A percentile compares a stretch with the other conserved stretches of the same genome.
Conservation (phyloP, 805 yeast genomes). For the Torulaspora microellipsoides region DNA sequence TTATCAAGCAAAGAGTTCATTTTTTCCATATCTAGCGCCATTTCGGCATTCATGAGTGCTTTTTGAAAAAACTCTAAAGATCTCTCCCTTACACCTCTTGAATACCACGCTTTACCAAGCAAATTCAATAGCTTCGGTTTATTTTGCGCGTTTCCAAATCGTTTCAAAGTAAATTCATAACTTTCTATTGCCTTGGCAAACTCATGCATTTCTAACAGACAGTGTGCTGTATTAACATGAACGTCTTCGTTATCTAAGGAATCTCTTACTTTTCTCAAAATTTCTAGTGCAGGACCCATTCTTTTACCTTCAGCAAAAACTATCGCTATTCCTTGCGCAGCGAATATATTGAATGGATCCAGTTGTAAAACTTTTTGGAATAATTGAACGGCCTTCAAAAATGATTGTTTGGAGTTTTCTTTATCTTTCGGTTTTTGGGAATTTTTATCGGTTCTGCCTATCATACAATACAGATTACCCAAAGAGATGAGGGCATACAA, state of each 20-base stretch:
- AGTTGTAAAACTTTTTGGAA: constrained; percentile 81
- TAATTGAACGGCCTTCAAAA: constrained; percentile 85
- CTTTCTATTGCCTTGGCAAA: constrained; percentile 82
- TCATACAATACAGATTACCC: constrained; percentile 78
- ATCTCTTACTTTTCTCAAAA: constrained; percentile 84
- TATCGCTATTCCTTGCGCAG: constrained; percentile 97
- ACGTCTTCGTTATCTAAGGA: constrained; percentile 80
- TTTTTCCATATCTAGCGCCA: constrained; percentile 43
- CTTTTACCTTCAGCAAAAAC: constrained; percentile 83
- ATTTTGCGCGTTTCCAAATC: constrained; percentile 53
- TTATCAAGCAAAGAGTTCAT: constrained; percentile 25
- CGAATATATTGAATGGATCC: constrained; percentile 84
- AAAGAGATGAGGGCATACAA: constrained; percentile 82
- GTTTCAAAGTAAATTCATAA: constrained; percentile 72
- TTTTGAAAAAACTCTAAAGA: constrained; percentile 54
- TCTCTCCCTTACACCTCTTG: constrained; percentile 67
- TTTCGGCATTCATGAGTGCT: constrained; percentile 58
- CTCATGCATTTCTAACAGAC: constrained; percentile 75
- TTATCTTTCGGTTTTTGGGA: constrained; percentile 36
- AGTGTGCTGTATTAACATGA: constrained; percentile 84
- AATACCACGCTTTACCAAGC: constrained; percentile 85
- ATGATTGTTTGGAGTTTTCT: constrained; percentile 63
- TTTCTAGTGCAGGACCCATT: constrained; percentile 71
- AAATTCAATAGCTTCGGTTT: constrained; percentile 66
- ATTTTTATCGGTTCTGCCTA: constrained; percentile 71